Evolutionary conservation across 2,329 filamentous ascomycete genomes (phyloP).

Genomic region (Ophiostoma fasciatum): DNA sequence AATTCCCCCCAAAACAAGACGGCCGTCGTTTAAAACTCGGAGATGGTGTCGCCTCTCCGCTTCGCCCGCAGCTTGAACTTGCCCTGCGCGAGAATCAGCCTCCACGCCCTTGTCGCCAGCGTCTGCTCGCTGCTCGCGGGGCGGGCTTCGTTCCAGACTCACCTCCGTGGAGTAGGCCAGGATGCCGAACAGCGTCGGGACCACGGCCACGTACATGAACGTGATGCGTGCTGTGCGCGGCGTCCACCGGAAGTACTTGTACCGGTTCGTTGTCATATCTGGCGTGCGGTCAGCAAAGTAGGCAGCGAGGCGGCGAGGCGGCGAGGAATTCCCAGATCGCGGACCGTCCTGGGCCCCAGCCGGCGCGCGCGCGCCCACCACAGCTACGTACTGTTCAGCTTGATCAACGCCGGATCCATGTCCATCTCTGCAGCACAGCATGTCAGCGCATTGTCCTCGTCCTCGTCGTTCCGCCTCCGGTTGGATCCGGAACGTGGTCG

Average conservation of each 20-base stretch:
- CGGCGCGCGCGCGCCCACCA: no score
- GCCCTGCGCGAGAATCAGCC: conserved; percentile 41
- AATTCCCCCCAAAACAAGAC: no score
- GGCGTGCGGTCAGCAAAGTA: conserved; percentile 11
- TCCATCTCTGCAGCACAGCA: conserved; percentile 23
- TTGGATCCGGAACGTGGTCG: neutral
- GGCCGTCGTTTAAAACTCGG: conserved; percentile 47
- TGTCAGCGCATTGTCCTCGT: neutral
- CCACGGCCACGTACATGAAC: conserved; percentile 58
- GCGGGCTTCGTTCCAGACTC: conserved; percentile 27
- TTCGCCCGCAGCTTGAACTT: conserved; percentile 78
- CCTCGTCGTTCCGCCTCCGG: no score
- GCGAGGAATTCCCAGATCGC: neutral
- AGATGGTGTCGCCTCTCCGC: conserved; percentile 70
- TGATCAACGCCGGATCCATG: conserved; percentile 32
- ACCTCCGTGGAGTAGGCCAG: conserved; percentile 75
- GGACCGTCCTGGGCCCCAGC: neutral
- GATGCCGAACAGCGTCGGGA: conserved; percentile 58
- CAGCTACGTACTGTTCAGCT: conserved; percentile 29
- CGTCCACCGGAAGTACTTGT: conserved; percentile 95
- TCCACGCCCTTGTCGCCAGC: neutral
- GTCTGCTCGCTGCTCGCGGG: neutral
- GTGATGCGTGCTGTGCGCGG: conserved; percentile 65
- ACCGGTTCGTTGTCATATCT: conserved; percentile 75
- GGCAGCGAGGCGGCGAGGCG: no score